These are phyloP conservation scores for Drechslerella dactyloides DNA, from an alignment of 2,329 filamentous ascomycete species.

Conservation along the genomic window DNA sequence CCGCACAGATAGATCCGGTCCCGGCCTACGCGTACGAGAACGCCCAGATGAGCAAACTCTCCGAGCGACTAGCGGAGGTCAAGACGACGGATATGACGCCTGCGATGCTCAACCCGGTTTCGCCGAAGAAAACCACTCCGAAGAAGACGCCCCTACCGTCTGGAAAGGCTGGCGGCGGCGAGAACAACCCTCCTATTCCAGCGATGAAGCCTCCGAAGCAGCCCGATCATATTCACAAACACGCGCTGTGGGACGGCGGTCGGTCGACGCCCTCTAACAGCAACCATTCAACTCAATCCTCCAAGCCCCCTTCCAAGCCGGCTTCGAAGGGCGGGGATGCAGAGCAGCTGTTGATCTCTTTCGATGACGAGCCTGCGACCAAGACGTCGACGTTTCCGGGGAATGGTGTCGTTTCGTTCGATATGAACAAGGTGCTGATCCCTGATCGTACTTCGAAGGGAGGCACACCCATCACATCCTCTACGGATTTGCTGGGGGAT, in stretches of 20 bases:
- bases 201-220: neutral
- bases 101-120: constrained; percentile 25
- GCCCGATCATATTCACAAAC: constrained; percentile 4
- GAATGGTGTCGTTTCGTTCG: constrained; percentile 6
- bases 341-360: constrained; percentile 17
- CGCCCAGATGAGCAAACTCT: neutral
- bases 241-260: neutral
- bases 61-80: constrained; percentile 11
- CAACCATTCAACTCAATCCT: neutral
- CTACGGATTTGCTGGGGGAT: constrained; percentile 15
- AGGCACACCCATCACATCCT: neutral
- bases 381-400: constrained; percentile 7
- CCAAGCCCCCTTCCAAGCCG: too few species aligned
- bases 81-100: constrained; percentile 46
- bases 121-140: neutral
- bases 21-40: neutral
- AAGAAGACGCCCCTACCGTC: neutral
- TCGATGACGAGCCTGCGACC: constrained; percentile 17
- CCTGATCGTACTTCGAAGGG: neutral
- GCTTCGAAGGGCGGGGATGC: neutral
- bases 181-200: neutral
- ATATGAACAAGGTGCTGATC: constrained; percentile 19
- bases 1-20: neutral
- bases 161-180: neutral
- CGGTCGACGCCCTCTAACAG: neutral